Percentiles rank a stretch among this genome's conserved stretches.
Evolutionary conservation across 2,329 filamentous ascomycete genomes (phyloP).

Genomic region (Aspergillus sp.): DNA sequence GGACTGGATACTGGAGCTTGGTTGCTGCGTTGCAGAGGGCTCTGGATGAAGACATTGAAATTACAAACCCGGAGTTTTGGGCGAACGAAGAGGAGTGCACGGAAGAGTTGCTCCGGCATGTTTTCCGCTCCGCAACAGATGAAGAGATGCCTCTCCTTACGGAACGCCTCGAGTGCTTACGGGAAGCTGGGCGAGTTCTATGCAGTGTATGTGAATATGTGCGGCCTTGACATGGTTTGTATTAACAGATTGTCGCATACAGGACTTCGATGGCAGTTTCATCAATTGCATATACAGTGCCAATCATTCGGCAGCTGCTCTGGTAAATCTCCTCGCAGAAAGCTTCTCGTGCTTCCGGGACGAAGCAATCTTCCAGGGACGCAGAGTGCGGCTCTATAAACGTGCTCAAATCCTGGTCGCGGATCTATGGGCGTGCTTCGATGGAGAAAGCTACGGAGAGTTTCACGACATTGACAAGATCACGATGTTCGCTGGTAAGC

Average conservation of each 20-base stretch:
- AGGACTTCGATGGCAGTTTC: slow-evolving; percentile 77
- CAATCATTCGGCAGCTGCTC: slow-evolving; percentile 72
- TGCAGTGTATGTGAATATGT: slow-evolving; percentile 59
- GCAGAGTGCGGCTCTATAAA: slow-evolving; percentile 80
- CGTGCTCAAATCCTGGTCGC: slow-evolving; percentile 94
- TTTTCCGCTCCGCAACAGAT: slow-evolving; percentile 83
- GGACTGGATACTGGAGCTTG: slow-evolving; percentile 95
- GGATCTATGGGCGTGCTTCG: slow-evolving; percentile 94
- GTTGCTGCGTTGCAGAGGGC: slow-evolving; percentile 85
- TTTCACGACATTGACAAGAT: slow-evolving; percentile 93
- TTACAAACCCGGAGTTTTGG: slow-evolving; percentile 89
- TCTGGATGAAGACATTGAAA: slow-evolving; percentile 84
- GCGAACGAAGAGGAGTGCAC: slow-evolving; percentile 72
- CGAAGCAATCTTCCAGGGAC: slow-evolving; percentile 71
- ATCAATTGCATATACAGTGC: slow-evolving; percentile 71
- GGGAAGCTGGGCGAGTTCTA: slow-evolving; percentile 79
- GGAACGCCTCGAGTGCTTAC: slow-evolving; percentile 74
- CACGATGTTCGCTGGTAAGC: slow-evolving; percentile 84
- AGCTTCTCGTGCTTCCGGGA: slow-evolving; percentile 87
- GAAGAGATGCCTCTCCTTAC: slow-evolving; percentile 84
- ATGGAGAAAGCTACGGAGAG: slow-evolving; percentile 72
- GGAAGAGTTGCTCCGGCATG: slow-evolving; percentile 67
- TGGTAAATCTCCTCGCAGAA: slow-evolving; percentile 82
- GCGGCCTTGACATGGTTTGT: background rate
- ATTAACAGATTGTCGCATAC: slow-evolving; percentile 8